A percentile compares a stretch with the other conserved stretches of the same genome.
Conservation (phyloP, 768 basidiomycete species). For the Suillus cothurnatus region DNA sequence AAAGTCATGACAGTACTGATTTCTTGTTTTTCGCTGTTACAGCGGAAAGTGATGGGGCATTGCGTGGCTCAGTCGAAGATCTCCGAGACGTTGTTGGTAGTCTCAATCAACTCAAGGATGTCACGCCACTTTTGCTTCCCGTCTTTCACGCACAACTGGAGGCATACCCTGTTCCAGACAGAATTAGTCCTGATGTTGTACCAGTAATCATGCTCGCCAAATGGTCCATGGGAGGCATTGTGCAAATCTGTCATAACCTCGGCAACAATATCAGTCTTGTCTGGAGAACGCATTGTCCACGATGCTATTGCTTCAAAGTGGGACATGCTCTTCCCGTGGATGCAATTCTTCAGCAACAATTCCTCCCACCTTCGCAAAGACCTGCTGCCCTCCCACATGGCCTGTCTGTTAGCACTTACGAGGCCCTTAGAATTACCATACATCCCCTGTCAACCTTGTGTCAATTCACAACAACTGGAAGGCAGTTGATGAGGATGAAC, state of each 20-base stretch:
- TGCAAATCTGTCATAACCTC: constrained; percentile 9
- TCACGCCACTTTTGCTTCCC: not conserved
- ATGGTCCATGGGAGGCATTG: constrained; percentile 8
- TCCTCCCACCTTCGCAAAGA: constrained; percentile 5
- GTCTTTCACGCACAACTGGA: constrained; percentile 7
- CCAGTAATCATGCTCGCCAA: constrained; percentile 9
- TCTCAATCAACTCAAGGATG: constrained; percentile 6
- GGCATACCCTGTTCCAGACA: constrained; percentile 3
- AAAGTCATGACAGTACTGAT: not conserved
- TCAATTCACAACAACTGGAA: constrained; percentile 1
- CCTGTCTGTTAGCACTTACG: constrained; percentile 8
- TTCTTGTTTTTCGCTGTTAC: not conserved
- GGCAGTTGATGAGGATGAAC: constrained; percentile 3
- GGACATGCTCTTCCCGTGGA: constrained; percentile 9
- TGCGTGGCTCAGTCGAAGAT: constrained; percentile 6
- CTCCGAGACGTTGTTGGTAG: constrained; percentile 2
- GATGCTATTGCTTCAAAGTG: constrained; percentile 11
- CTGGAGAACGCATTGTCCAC: constrained; percentile 7
- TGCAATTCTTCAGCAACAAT: constrained; percentile 10
- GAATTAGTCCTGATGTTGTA: constrained; percentile 5
- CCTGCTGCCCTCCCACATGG: not conserved
- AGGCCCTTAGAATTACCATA: constrained; percentile 6
- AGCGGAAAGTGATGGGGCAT: constrained; percentile 5
- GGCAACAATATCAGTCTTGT: not conserved
- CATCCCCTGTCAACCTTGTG: constrained; percentile 9